Evolutionary conservation across 495 filamentous ascomycete genomes (phyloP).

Genomic region (Tuber umbilicatum): DNA sequence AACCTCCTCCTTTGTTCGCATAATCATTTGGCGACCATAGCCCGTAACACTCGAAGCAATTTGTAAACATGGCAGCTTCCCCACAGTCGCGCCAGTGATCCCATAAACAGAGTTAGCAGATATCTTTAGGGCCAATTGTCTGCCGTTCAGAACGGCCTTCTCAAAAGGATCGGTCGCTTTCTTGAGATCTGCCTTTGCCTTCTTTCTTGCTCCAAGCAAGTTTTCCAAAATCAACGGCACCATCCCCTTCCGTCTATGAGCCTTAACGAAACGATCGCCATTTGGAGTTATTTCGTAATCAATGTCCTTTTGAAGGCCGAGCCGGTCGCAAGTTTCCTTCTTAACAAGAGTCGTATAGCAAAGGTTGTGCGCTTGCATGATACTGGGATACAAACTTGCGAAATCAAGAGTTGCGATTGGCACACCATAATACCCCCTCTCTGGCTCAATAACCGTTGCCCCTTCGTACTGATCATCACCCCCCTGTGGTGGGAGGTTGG

Average conservation of each 20-base stretch:
- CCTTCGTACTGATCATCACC: conserved; percentile 88
- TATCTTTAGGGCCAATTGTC: conserved; percentile 91
- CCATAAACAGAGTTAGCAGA: conserved; percentile 98
- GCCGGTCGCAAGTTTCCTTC: conserved; percentile 66
- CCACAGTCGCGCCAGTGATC: conserved; percentile 89
- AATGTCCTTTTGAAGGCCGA: conserved; percentile 69
- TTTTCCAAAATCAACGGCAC: conserved; percentile 94
- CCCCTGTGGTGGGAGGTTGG: conserved; percentile 60
- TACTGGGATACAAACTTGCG: conserved; percentile 94
- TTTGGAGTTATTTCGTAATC: conserved; percentile 97
- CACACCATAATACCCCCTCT: conserved; percentile 82
- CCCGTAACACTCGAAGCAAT: conserved; percentile 95
- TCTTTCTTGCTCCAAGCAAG: conserved; percentile 78
- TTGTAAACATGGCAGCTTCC: conserved; percentile 88
- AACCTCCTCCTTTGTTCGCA: conserved; percentile 89
- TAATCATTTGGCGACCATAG: conserved; percentile 97
- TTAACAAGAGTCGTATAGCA: conserved; percentile 95
- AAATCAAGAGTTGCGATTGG: conserved; percentile 98
- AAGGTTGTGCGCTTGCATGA: conserved; percentile 97
- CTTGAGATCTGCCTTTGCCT: conserved; percentile 84
- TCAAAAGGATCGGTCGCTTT: conserved; percentile 92
- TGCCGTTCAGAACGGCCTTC: conserved; percentile 94
- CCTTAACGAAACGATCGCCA: conserved; percentile 84
- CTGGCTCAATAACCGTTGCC: conserved; percentile 95
- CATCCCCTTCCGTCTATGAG: conserved; percentile 83